Conservation (phyloP, 2,329 filamentous ascomycete genomes). For the Tolypocladium tundrense region DNA sequence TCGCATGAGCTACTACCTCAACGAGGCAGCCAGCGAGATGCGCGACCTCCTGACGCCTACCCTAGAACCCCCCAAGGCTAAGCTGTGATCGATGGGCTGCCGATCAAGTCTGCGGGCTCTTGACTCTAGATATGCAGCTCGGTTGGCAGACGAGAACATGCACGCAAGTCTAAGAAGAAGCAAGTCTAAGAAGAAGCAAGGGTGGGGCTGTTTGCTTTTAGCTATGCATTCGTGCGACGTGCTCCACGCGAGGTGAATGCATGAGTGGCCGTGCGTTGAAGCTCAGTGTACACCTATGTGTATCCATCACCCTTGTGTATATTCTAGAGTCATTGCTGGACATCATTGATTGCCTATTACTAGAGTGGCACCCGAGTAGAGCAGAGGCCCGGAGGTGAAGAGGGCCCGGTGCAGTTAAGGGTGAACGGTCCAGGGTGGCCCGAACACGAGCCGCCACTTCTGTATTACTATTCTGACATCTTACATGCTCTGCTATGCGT, state of each 20-base stretch:
- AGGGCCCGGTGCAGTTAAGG: not conserved
- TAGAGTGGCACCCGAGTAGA: not conserved
- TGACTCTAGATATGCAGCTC: not conserved
- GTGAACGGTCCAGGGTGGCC: not conserved
- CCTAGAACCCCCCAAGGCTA: slow-evolving; percentile 71
- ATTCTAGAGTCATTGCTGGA: not conserved
- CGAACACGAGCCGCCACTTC: not conserved
- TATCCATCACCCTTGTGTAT: not conserved
- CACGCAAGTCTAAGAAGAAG: not conserved
- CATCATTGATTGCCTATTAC: not conserved
- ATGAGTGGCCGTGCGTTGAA: not conserved
- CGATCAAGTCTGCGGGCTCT: not conserved
- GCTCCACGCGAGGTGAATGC: not conserved
- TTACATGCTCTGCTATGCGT: not conserved
- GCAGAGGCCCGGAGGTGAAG: not conserved
- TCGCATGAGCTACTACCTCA: slow-evolving; percentile 91
- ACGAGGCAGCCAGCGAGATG: slow-evolving; percentile 85
- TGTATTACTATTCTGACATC: not conserved
- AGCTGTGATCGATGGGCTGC: slow-evolving; percentile 49
- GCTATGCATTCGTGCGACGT: not conserved
- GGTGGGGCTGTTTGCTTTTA: not conserved
- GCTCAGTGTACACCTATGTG: not conserved
- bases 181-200: not conserved
- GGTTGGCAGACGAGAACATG: not conserved
- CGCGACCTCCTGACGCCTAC: slow-evolving; percentile 76